These are phyloP conservation scores for Selaginella moellendorffii DNA, from an alignment of 75 land plant species.

Conservation along the genomic window DNA sequence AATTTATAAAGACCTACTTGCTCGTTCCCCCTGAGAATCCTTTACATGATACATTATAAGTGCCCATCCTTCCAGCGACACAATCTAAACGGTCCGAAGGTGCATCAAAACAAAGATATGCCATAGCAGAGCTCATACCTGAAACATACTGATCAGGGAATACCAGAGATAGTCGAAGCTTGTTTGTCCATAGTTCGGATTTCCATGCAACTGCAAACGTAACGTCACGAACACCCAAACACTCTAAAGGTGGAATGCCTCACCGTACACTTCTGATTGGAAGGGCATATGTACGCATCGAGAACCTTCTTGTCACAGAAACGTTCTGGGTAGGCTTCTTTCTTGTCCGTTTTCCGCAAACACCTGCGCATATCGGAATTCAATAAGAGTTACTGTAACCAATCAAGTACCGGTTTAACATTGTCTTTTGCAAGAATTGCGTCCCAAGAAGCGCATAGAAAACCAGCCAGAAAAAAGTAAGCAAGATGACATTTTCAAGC, in stretches of 20 bases:
- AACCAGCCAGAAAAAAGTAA: slow-evolving; percentile 13
- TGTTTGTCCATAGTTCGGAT: slow-evolving; percentile 22
- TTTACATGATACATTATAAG: slow-evolving; percentile 20
- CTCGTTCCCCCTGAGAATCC: slow-evolving; percentile 9
- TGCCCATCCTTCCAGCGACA: slow-evolving; percentile 30
- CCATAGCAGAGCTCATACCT: no score
- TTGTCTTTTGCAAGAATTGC: slow-evolving; percentile 17
- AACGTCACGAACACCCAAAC: background rate
- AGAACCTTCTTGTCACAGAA: background rate
- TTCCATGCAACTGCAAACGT: slow-evolving; percentile 10
- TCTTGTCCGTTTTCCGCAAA: background rate
- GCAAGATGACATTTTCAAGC: slow-evolving; percentile 17
- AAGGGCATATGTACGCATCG: background rate
- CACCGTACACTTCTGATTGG: background rate
- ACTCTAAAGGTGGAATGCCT: background rate
- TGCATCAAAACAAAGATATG: no score
- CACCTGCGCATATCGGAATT: background rate
- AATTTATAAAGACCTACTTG: slow-evolving; percentile 12
- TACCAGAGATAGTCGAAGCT: slow-evolving; percentile 15
- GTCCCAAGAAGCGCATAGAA: slow-evolving; percentile 23
- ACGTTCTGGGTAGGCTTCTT: background rate
- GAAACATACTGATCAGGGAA: slow-evolving; percentile 20
- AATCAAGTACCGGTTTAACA: slow-evolving; percentile 12
- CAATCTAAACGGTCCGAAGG: slow-evolving; percentile 12
- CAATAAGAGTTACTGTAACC: no score